phyloP scores from a whole-genome alignment of 116 monocot genomes.

The Thalassia testudinum region DNA sequence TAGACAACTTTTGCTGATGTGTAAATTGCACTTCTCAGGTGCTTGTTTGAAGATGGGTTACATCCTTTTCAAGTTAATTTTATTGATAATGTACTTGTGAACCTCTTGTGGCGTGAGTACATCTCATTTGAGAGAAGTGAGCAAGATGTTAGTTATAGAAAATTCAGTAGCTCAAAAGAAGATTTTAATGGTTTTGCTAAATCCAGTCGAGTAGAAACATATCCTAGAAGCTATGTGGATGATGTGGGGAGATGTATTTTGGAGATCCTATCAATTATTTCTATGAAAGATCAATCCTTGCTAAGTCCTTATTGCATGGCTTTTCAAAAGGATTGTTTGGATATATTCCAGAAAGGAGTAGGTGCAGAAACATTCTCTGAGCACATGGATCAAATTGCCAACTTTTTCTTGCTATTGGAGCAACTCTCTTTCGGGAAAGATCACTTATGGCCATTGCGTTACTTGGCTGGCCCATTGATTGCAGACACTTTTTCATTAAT shows the following conservation, averaged over 20 bases:
- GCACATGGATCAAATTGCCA: constrained; percentile 30
- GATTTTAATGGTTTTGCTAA: no score
- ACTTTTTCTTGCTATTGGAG: constrained; percentile 44
- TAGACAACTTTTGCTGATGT: no score
- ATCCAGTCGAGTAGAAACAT: constrained; percentile 6
- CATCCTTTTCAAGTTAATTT: constrained; percentile 30
- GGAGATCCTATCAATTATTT: constrained; percentile 45
- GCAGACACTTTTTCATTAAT: constrained; percentile 33
- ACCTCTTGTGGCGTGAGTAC: constrained; percentile 70
- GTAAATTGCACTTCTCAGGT: no score
- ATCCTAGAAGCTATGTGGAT: constrained; percentile 38
- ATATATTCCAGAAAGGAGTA: constrained; percentile 40
- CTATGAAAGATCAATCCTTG: constrained; percentile 19
- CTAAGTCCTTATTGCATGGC: constrained; percentile 39
- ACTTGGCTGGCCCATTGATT: constrained; percentile 61
- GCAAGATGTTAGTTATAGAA: constrained; percentile 11
- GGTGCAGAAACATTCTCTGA: constrained; percentile 19
- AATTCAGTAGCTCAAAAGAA: constrained; percentile 1
- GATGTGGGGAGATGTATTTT: constrained; percentile 64
- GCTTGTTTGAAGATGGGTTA: constrained; percentile 16
- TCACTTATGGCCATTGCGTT: constrained; percentile 61
- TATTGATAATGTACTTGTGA: constrained; percentile 38
- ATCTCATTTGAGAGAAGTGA: constrained; percentile 19
- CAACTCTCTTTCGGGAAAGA: constrained; percentile 23
- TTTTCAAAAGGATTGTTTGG: constrained; percentile 46